Evolutionary conservation across 805 yeast species (phyloP), one percentile per base, ranked within the genome.

Genomic region (Pichia ethanolica): DNA sequence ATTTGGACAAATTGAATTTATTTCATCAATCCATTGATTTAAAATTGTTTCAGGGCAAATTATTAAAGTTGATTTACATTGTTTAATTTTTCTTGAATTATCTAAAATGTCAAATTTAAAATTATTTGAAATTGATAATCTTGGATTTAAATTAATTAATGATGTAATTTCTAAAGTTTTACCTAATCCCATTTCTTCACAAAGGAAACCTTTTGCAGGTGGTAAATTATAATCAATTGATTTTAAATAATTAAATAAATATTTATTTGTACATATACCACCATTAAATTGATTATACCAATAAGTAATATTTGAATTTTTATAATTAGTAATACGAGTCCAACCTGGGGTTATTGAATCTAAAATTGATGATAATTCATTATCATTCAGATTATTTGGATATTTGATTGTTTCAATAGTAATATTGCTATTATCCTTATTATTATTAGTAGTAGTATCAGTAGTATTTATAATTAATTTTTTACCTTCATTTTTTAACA

Each of bases 161-260:
- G 95, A 72, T 3, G 87, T 71, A 12, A 89, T 71, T 62, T 93
- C 99, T 5, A 93, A 81, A 0, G 99, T 91, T 61, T 93, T 93
- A 0, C 99, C 99, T 7, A 93, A 73, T 0, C 99, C 99, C 99
- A 93, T 93, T 65, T 93, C 99, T 59, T 91, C 99, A 1, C 93
- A 85, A 35, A 93, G 64, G 7, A 93, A 68, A 0, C 95, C 97
- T 45, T 74, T 72, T 0, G 77, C 82, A 3, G 60, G 58, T 7
- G 59, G 56, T 9, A 43, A 48, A 5, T 42, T 28, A 14, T 46
- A 45, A 1, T 57, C 47, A 0, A 33, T 42, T 2, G 52, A 30
- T 30, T 47, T 27, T 2, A 51, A 36, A 28, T 59, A 69, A 5
- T 60, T 45, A 3, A 65, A 44, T 1, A 73, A 69, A 26, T 65